Evolutionary conservation across 495 filamentous ascomycete genomes (phyloP).

Genomic region (Xeromyces bisporus): DNA sequence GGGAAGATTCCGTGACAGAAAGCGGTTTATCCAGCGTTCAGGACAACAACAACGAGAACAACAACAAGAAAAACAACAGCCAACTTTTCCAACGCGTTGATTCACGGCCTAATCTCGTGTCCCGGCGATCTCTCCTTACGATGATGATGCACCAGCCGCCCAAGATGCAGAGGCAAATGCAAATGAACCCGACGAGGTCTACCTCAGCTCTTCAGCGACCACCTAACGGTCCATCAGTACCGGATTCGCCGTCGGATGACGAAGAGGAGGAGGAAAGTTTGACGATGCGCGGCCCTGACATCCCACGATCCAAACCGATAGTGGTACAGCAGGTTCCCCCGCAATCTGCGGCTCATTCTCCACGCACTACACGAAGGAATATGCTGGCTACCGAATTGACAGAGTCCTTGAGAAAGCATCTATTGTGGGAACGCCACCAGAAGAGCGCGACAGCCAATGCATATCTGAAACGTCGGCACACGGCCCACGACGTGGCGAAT

Average conservation of each 20-base stretch:
- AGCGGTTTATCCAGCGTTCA: constrained; percentile 67
- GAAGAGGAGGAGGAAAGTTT: constrained; percentile 49
- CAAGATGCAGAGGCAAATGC: constrained; percentile 15
- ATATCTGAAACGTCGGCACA: constrained; percentile 80
- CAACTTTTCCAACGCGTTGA: constrained; percentile 85
- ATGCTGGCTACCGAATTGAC: constrained; percentile 93
- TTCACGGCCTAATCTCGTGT: constrained; percentile 69
- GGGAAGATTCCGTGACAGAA: constrained; percentile 87
- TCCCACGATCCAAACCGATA: constrained; percentile 75
- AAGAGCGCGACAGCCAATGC: constrained; percentile 80
- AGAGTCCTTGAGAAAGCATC: constrained; percentile 56
- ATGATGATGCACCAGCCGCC: constrained; percentile 64
- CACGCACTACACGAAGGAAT: constrained; percentile 82
- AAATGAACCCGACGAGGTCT: constrained; percentile 45
- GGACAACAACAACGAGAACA: constrained; percentile 51
- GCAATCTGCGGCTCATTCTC: constrained; percentile 61
- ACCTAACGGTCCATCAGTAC: constrained; percentile 56
- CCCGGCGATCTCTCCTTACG: constrained; percentile 75
- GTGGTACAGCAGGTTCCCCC: constrained; percentile 38
- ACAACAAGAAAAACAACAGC: too few relatives aligned
- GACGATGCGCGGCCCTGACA: constrained; percentile 56
- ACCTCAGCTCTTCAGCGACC: constrained; percentile 69
- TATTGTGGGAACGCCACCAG: constrained; percentile 78
- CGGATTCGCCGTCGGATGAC: constrained; percentile 42
- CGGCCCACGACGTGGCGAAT: constrained; percentile 73